Conservation (phyloP, 2,329 filamentous ascomycete genomes). For the Coccinonectria pachysandricola region DNA sequence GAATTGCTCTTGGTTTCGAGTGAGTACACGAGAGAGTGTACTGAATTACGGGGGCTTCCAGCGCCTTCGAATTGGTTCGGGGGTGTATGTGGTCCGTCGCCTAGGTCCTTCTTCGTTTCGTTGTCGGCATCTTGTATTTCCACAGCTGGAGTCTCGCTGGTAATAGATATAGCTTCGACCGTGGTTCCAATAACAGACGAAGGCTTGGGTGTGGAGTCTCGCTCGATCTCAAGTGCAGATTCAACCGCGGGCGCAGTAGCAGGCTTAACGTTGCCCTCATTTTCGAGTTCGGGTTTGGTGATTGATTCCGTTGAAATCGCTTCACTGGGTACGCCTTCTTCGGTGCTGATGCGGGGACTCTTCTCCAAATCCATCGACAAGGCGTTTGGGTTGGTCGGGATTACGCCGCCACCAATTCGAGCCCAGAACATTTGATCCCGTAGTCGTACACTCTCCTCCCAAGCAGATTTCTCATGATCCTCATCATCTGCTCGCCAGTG, state of each 20-base stretch:
- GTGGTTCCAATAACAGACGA: no score
- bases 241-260: no score
- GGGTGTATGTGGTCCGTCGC: slow-evolving; percentile 21
- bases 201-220: no score
- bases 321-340: no score
- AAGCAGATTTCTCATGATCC: slow-evolving; percentile 76
- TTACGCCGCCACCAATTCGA: slow-evolving; percentile 79
- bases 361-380: slow-evolving; percentile 21
- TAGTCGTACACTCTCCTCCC: slow-evolving; percentile 87
- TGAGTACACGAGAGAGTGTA: slow-evolving; percentile 19
- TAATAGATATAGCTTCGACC: no score
- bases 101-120: slow-evolving; percentile 5
- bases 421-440: slow-evolving; percentile 97
- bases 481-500: slow-evolving; percentile 78
- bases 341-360: slow-evolving; percentile 24
- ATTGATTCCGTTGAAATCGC: no score
- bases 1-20: slow-evolving; percentile 15
- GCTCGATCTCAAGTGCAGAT: no score
- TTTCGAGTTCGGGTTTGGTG: no score
- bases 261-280: no score
- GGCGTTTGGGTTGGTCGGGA: slow-evolving; percentile 46
- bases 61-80: slow-evolving; percentile 20
- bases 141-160: slow-evolving; percentile 13
- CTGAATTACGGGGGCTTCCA: slow-evolving; percentile 15
- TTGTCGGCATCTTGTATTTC: slow-evolving; percentile 13